Percentiles rank a stretch among this genome's conserved stretches.
Conservation (phyloP, 805 yeast species). For the Priceomyces castillae region DNA sequence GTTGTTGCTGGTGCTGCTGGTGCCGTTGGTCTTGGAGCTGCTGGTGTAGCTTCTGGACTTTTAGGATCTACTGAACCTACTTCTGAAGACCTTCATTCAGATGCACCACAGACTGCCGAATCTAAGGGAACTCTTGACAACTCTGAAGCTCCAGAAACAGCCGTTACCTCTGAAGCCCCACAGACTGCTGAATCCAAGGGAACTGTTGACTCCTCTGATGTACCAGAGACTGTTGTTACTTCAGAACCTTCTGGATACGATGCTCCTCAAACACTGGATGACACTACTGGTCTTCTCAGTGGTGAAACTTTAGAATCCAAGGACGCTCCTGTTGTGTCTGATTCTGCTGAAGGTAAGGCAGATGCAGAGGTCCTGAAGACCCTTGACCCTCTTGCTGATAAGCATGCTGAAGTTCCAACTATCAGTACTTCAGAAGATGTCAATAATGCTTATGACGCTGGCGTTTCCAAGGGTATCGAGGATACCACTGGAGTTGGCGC, state of each 20-base stretch:
- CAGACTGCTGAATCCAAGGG: neutral
- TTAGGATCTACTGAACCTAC: neutral
- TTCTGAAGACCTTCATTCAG: neutral
- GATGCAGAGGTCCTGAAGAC: constrained; percentile 1
- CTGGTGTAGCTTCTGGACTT: neutral
- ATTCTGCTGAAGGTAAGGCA: too few species aligned
- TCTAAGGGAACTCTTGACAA: neutral
- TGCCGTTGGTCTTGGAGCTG: neutral
- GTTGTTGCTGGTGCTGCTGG: constrained; percentile 12
- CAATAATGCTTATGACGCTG: neutral
- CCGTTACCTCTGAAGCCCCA: neutral
- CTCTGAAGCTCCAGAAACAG: neutral
- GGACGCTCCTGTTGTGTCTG: too few species aligned
- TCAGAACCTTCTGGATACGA: too few species aligned
- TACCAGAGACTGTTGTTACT: neutral
- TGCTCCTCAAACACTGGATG: too few species aligned
- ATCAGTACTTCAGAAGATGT: neutral
- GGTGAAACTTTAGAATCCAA: too few species aligned
- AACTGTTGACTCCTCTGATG: neutral
- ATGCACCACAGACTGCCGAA: neutral
- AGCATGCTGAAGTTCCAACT: neutral
- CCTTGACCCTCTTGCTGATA: neutral
- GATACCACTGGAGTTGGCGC: neutral
- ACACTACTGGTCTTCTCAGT: too few species aligned
- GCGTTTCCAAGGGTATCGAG: neutral